phyloP scores from a whole-genome alignment of 306 rosid genomes.

The Vicia sativa region DNA sequence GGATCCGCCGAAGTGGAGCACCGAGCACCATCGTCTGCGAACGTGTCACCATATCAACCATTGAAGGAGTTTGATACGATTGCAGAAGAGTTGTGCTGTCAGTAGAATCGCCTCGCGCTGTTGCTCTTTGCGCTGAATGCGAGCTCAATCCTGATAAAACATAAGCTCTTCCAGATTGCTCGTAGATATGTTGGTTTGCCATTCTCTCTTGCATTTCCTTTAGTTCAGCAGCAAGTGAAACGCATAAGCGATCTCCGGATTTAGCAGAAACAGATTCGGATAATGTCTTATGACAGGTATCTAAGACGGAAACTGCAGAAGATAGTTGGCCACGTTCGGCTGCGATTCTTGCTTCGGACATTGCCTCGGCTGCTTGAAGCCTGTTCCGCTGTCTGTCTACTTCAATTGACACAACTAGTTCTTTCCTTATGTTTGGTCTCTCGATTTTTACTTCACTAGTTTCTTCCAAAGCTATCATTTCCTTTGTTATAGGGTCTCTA shows the following conservation, averaged over 20 bases:
- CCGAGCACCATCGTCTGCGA: constrained; percentile 75
- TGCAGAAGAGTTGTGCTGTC: constrained; percentile 76
- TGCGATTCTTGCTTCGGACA: constrained; percentile 78
- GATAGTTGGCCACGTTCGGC: constrained; percentile 78
- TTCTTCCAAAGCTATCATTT: constrained; percentile 60
- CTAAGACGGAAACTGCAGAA: constrained; percentile 78
- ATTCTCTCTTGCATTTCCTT: constrained; percentile 96
- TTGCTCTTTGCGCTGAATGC: constrained; percentile 96
- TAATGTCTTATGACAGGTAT: constrained; percentile 59
- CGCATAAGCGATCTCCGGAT: constrained; percentile 65
- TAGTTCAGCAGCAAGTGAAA: constrained; percentile 72
- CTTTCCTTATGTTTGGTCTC: constrained; percentile 57
- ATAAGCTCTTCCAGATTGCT: constrained; percentile 96
- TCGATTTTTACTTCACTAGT: constrained; percentile 65
- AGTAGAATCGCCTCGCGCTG: constrained; percentile 87
- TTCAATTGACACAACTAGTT: constrained; percentile 66
- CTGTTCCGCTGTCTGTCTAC: constrained; percentile 93
- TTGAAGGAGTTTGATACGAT: constrained; percentile 87
- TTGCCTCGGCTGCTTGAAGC: constrained; percentile 78
- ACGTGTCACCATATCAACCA: constrained; percentile 89
- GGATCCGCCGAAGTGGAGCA: constrained; percentile 49
- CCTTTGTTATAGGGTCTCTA: constrained; percentile 74
- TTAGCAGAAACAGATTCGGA: constrained; percentile 72
- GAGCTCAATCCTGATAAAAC: constrained; percentile 95
- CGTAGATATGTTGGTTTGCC: constrained; percentile 75